phyloP scores from a whole-genome alignment of 176 grass and related monocot genomes.

The Zea mays region DNA sequence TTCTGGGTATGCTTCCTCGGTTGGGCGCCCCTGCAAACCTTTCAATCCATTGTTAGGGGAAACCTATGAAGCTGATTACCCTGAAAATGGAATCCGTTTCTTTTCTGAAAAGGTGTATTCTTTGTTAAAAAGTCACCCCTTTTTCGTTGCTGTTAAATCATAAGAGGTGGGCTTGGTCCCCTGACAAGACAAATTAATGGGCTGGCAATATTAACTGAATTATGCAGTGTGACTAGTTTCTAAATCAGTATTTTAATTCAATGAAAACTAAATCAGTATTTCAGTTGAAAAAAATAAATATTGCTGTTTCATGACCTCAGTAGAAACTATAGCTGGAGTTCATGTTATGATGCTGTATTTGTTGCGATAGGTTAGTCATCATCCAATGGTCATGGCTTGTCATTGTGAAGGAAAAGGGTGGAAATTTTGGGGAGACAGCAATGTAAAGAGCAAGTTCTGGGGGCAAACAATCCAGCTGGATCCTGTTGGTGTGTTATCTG shows the following conservation, averaged over 20 bases:
- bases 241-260: background rate
- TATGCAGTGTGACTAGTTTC: background rate
- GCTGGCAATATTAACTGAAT: background rate
- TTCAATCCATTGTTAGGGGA: constrained; percentile 95
- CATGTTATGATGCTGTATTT: constrained; percentile 38
- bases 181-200: background rate
- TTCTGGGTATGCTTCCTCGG: constrained; percentile 85
- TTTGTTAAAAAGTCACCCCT: background rate
- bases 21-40: constrained; percentile 76
- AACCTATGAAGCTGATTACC: constrained; percentile 86
- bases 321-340: background rate
- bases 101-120: constrained; percentile 78
- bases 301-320: background rate
- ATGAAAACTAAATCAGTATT: background rate
- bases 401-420: constrained; percentile 91
- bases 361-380: constrained; percentile 76
- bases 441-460: constrained; percentile 88
- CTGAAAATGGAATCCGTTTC: constrained; percentile 82
- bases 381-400: constrained; percentile 86
- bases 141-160: background rate
- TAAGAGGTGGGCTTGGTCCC: background rate
- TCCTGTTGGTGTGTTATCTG: constrained; percentile 68
- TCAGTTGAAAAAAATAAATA: background rate
- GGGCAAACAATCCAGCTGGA: constrained; percentile 85
- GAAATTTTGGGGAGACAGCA: constrained; percentile 91